phyloP scores from a whole-genome alignment of 768 basidiomycete species.

The Rhizopogon vinicolor region DNA sequence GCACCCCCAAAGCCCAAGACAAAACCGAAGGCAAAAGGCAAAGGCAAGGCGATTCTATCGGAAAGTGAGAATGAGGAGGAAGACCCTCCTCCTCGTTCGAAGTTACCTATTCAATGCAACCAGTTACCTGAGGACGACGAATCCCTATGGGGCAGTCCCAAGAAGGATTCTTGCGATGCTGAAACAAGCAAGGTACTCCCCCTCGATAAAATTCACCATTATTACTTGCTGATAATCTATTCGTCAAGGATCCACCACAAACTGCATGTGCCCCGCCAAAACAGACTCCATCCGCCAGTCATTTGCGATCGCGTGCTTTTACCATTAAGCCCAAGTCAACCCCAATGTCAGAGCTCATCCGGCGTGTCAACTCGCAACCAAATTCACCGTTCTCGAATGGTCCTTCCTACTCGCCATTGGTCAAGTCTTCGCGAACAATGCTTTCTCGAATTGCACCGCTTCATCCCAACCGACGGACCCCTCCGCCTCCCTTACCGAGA shows the following conservation, averaged over 20 bases:
- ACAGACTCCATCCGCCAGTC: slow-evolving; percentile 6
- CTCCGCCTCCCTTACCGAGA: slow-evolving; percentile 68
- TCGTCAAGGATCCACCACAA: slow-evolving; percentile 3
- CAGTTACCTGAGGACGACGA: background rate
- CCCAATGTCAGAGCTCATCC: slow-evolving; percentile 74
- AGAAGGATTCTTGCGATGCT: background rate
- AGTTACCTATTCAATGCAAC: background rate
- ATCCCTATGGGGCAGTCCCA: background rate
- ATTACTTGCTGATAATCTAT: background rate
- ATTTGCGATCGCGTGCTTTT: slow-evolving; percentile 21
- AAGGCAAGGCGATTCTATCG: slow-evolving; percentile 20
- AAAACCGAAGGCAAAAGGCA: slow-evolving; percentile 26
- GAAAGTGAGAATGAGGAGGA: slow-evolving; percentile 22
- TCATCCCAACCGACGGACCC: slow-evolving; percentile 67
- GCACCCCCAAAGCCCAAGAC: slow-evolving; percentile 6
- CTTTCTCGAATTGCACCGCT: slow-evolving; percentile 72
- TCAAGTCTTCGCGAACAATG: slow-evolving; percentile 58
- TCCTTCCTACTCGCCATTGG: slow-evolving; percentile 54
- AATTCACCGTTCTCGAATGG: slow-evolving; percentile 43
- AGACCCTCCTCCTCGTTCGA: background rate
- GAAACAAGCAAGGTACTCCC: slow-evolving; percentile 12
- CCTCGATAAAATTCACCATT: background rate
- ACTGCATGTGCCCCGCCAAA: slow-evolving; percentile 5
- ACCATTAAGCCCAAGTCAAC: slow-evolving; percentile 51
- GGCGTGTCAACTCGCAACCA: slow-evolving; percentile 62